Percentiles rank a stretch among this genome's conserved stretches.
phyloP scores from a whole-genome alignment of 129 eudicot species.

The Kitagawia praeruptora region DNA sequence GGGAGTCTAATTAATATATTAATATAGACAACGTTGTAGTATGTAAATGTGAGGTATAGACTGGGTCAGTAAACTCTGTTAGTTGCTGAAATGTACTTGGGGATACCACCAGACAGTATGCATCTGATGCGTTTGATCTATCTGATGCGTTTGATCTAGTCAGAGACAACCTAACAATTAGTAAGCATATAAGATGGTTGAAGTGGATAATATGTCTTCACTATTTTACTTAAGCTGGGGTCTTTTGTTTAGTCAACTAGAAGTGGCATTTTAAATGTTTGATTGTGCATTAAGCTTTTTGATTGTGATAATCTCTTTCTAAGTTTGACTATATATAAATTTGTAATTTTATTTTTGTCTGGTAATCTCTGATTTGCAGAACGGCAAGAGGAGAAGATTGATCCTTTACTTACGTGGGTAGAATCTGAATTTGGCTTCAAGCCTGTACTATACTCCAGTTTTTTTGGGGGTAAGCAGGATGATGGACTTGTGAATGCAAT shows the following conservation, averaged over 20 bases:
- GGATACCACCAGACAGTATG: not conserved
- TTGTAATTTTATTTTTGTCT: not conserved
- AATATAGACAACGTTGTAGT: not conserved
- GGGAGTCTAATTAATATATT: not conserved
- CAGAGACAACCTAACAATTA: not conserved
- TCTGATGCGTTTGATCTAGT: not conserved
- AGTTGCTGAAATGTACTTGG: not conserved
- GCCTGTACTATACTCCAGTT: constrained; percentile 64
- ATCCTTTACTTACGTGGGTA: constrained; percentile 75
- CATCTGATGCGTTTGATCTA: not conserved
- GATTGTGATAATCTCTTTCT: not conserved
- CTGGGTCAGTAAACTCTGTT: not conserved
- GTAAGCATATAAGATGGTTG: not conserved
- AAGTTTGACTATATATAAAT: not conserved
- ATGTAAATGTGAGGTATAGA: not conserved
- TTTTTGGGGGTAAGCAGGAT: constrained; percentile 87
- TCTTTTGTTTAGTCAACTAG: not conserved
- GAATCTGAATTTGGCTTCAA: constrained; percentile 88
- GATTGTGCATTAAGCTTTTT: not conserved
- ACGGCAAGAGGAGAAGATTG: constrained; percentile 73
- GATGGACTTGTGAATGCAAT: constrained; percentile 63
- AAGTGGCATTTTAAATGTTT: not conserved
- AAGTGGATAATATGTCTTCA: not conserved
- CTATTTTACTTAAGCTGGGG: not conserved
- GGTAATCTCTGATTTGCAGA: constrained; percentile 30